Evolutionary conservation across 352 stramenopile genomes (phyloP), one percentile per base, ranked within the genome.

Genomic region (Thalassiosira livingstoniorum): DNA sequence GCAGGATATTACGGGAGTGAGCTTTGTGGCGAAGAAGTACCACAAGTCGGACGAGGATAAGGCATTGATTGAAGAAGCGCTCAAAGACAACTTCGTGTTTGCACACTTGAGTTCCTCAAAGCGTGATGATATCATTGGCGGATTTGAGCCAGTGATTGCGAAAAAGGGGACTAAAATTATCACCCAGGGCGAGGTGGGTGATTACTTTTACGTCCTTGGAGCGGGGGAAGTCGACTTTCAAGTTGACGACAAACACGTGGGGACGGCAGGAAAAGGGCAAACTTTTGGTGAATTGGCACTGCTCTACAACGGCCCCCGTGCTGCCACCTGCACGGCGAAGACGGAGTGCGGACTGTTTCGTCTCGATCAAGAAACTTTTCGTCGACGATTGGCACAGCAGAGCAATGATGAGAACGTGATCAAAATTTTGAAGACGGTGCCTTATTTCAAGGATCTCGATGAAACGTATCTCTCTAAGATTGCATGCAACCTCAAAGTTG

Each of bases 201-300:
- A 95, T 78, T 89, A 87, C 58, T 94, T 96, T 53, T 95, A 90
- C 70, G 74, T 96, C 18, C 85, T 96, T 74, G 82, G 93, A 42
- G 45, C 43, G 10, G 93, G 93, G 4, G 55, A 81, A 47, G 83
- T 96, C 32, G 79, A 85, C 11, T 92, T 88, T 66, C 63, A 66
- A 35, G 77, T 82, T 4, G 81, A 83, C 31, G 65, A 51, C 2
- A 23, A 87, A 51, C 18, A 67, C 64, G 66, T 86, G 31, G 71
- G 83, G 25, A 39, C 53, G 15, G 69, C 71, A 35, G 63, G 10
- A 15, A 3, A 92, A 54, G 87, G 87, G n/a, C 88, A 95, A 39
- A 92, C 93, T 2, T 98, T 98, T 69, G 96, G 96, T 2, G 95
- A 98, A 85, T 87, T 97, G 29, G 96, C 93, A 7, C 76, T 98